phyloP scores from a whole-genome alignment of 148 eudicot genomes.

The Camellia japonica region DNA sequence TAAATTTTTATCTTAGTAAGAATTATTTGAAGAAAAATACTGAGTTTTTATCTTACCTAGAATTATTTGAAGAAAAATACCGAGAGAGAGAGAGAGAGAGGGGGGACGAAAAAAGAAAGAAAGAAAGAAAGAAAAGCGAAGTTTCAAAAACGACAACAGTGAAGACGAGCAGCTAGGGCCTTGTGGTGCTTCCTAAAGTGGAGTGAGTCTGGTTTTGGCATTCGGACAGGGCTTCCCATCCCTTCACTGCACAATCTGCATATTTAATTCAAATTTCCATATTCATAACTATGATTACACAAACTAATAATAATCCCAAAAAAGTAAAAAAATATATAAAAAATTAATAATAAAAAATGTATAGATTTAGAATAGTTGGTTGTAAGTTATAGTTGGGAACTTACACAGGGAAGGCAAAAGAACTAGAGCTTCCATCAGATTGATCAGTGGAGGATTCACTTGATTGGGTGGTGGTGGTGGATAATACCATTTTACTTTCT shows the following conservation, averaged over 20 bases:
- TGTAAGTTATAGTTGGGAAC: conserved; percentile 6
- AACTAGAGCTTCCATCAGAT: conserved; percentile 42
- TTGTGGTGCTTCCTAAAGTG: conserved; percentile 35
- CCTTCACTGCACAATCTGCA: conserved; percentile 64
- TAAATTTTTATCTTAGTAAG: not conserved
- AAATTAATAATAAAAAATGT: not conserved
- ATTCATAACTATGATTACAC: no score
- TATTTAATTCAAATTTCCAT: not conserved
- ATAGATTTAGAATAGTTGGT: not conserved
- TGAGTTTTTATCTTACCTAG: not conserved
- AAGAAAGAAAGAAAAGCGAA: not conserved
- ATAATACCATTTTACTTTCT: conserved; percentile 24
- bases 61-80: not conserved
- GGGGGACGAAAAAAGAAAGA: no score
- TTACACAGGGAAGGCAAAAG: conserved; percentile 79
- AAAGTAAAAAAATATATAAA: no score
- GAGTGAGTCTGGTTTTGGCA: conserved; percentile 44
- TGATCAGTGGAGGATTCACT: conserved; percentile 28
- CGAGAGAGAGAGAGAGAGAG: not conserved
- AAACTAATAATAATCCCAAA: no score
- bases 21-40: no score
- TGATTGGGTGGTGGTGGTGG: conserved; percentile 27
- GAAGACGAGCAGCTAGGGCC: conserved; percentile 29
- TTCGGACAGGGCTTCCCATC: conserved; percentile 62
- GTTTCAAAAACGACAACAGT: conserved; percentile 55